Percentiles rank a stretch among this genome's conserved stretches.
Conservation (phyloP, 208 protist genomes). For the Trypanosoma brucei region DNA sequence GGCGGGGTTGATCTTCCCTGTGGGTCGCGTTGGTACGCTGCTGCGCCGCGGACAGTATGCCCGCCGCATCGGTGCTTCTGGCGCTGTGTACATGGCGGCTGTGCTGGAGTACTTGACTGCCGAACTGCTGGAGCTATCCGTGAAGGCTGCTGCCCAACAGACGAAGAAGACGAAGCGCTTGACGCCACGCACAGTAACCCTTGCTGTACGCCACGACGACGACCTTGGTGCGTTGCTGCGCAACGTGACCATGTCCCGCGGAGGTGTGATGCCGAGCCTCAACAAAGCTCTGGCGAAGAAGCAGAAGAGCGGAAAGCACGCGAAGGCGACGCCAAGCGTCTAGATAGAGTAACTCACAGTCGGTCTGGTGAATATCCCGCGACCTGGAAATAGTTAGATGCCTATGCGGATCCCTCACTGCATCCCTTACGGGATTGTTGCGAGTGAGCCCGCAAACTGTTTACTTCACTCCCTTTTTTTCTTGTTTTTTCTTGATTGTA, state of each 20-base stretch:
- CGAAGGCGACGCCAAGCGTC: conserved; percentile 46
- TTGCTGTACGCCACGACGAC: conserved; percentile 79
- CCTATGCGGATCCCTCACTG: background rate
- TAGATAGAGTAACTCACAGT: conserved; percentile 13
- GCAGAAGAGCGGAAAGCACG: conserved; percentile 65
- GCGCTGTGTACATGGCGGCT: conserved; percentile 98
- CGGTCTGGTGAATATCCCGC: background rate
- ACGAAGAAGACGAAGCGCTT: conserved; percentile 65
- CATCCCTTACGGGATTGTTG: background rate
- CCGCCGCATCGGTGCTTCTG: conserved; percentile 94
- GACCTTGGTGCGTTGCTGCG: conserved; percentile 56
- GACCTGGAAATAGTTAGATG: conserved; percentile 6
- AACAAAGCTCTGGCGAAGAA: conserved; percentile 80
- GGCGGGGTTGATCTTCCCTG: conserved; percentile 98
- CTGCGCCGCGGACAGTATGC: conserved; percentile 96
- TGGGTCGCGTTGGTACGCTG: conserved; percentile 96
- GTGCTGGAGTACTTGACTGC: conserved; percentile 97
- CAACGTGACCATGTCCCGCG: conserved; percentile 75
- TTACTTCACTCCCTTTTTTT: conserved; percentile 19
- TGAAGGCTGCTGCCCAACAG: conserved; percentile 71
- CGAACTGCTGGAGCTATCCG: conserved; percentile 80
- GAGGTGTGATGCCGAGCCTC: conserved; percentile 78
- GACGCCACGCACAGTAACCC: conserved; percentile 66
- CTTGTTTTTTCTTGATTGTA: background rate
- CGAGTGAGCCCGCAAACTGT: background rate